Conservation (phyloP, 805 yeast species). For the Candida tibetensis region DNA sequence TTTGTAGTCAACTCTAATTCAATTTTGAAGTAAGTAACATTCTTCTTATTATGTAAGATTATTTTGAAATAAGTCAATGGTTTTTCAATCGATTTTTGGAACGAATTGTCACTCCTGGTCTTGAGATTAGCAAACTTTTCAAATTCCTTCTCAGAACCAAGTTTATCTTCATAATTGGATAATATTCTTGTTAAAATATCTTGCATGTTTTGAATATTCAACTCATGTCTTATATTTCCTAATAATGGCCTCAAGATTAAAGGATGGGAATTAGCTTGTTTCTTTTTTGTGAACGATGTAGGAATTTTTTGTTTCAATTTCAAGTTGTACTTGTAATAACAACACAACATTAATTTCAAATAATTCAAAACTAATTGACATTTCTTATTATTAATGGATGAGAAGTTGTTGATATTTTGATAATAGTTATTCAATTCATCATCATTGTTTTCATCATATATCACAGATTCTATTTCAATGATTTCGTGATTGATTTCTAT, state of each 20-base stretch:
- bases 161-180: constrained; percentile 12
- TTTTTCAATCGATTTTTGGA: constrained; percentile 37
- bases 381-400: constrained; percentile 31
- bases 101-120: constrained; percentile 24
- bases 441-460: constrained; percentile 40
- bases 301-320: constrained; percentile 45
- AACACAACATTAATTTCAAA: constrained; percentile 59
- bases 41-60: constrained; percentile 18
- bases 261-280: constrained; percentile 42
- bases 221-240: constrained; percentile 57
- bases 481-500: constrained; percentile 64
- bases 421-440: constrained; percentile 32
- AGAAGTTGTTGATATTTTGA: constrained; percentile 28
- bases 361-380: constrained; percentile 56
- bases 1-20: constrained; percentile 34
- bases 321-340: constrained; percentile 50
- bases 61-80: constrained; percentile 34
- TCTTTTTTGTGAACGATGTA: constrained; percentile 45
- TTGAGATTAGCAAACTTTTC: constrained; percentile 27
- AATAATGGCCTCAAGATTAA: constrained; percentile 54
- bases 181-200: constrained; percentile 27
- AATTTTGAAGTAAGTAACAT: constrained; percentile 21
- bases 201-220: constrained; percentile 28
- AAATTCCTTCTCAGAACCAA: constrained; percentile 8
- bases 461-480: constrained; percentile 68